Evolutionary conservation across 176 grass and related monocot genomes (phyloP).

Genomic region (Carex parvula): DNA sequence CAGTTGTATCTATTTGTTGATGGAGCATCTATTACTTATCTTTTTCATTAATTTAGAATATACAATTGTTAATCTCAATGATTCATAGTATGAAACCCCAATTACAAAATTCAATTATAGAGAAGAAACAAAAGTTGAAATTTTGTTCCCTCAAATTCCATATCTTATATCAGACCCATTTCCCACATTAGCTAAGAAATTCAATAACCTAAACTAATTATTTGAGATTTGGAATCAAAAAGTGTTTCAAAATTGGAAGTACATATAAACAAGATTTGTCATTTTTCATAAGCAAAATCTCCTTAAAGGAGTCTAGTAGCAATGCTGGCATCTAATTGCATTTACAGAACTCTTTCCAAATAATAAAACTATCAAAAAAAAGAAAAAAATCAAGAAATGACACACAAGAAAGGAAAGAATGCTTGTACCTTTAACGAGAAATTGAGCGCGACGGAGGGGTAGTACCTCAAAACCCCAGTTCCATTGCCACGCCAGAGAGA

Average conservation of each 20-base stretch:
- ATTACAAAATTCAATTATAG: neutral
- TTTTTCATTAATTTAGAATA: neutral
- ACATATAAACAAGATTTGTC: neutral
- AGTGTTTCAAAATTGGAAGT: neutral
- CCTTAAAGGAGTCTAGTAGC: neutral
- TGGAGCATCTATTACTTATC: neutral
- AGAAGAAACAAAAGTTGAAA: neutral
- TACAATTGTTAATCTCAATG: neutral
- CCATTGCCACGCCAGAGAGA: conserved; percentile 98
- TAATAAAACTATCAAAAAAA: neutral
- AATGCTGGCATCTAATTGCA: conserved; percentile 17
- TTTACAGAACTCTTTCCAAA: neutral
- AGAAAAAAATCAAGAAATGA: neutral
- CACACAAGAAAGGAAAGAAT: neutral
- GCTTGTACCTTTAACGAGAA: conserved; percentile 90
- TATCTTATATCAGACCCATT: neutral
- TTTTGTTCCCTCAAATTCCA: neutral
- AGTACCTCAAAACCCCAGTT: conserved; percentile 87
- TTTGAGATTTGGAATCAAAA: neutral
- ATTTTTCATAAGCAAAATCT: conserved; percentile 3
- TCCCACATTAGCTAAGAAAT: neutral
- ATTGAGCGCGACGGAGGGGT: conserved; percentile 99
- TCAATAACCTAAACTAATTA: neutral
- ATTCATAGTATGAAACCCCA: neutral
- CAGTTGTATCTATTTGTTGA: neutral